phyloP scores from a whole-genome alignment of 176 grass and related monocot genomes.

The Elymus sibiricus region DNA sequence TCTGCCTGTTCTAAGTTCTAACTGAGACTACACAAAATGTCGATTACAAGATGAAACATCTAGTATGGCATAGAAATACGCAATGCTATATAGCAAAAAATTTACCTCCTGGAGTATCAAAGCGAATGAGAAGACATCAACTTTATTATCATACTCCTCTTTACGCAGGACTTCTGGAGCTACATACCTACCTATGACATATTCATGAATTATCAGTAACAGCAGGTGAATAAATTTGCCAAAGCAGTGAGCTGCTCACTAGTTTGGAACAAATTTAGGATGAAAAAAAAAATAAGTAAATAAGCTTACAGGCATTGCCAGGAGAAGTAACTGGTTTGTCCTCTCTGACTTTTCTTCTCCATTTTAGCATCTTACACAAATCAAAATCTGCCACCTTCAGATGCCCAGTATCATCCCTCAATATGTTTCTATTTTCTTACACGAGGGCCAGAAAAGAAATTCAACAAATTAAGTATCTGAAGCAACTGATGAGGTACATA shows the following conservation, averaged over 20 bases:
- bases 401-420: slow-evolving; percentile 93
- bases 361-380: slow-evolving; percentile 84
- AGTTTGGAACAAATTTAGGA: neutral
- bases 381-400: slow-evolving; percentile 98
- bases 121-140: slow-evolving; percentile 95
- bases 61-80: neutral
- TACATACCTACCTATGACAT: slow-evolving; percentile 78
- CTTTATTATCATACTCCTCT: slow-evolving; percentile 90
- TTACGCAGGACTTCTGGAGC: slow-evolving; percentile 86
- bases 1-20: neutral
- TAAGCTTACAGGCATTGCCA: slow-evolving; percentile 65
- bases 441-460: slow-evolving; percentile 26
- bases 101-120: slow-evolving; percentile 94
- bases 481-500: slow-evolving; percentile 1
- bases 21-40: neutral
- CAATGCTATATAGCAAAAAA: slow-evolving; percentile 2
- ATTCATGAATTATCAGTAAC: slow-evolving; percentile 15
- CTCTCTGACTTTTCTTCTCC: slow-evolving; percentile 79
- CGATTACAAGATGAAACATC: neutral
- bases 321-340: slow-evolving; percentile 59
- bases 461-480: slow-evolving; percentile 37
- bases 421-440: slow-evolving; percentile 86
- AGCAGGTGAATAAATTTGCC: neutral
- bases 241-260: neutral
- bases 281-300: neutral